Evolutionary conservation across 768 basidiomycete genomes (phyloP).

Genomic region (Cystobasidium ongulense): DNA sequence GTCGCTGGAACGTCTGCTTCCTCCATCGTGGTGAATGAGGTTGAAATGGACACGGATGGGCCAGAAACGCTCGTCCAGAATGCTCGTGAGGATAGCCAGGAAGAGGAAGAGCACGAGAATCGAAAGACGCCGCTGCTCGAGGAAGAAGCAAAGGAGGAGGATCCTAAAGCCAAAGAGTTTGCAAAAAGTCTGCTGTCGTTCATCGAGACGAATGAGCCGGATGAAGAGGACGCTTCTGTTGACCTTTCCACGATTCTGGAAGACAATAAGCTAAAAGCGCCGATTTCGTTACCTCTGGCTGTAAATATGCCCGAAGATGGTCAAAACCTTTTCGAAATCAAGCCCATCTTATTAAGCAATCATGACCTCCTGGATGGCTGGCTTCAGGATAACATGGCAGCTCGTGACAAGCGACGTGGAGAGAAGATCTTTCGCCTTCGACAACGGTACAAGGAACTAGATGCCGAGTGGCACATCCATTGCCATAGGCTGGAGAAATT

Average conservation of each 20-base stretch:
- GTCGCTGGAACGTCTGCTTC: neutral
- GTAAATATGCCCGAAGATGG: neutral
- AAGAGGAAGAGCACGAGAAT: neutral
- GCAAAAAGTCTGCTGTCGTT: neutral
- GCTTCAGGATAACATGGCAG: neutral
- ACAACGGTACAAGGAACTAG: conserved; percentile 58
- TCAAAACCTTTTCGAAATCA: neutral
- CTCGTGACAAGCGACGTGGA: conserved; percentile 5
- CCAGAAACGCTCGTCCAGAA: too few species aligned
- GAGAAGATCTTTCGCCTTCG: conserved; percentile 1
- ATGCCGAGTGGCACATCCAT: conserved; percentile 65
- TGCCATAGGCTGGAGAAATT: conserved; percentile 63
- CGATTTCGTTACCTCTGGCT: conserved; percentile 9
- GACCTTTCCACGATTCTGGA: neutral
- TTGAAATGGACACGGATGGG: neutral
- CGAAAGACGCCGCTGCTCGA: neutral
- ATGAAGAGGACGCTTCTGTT: neutral
- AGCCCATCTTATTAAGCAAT: neutral
- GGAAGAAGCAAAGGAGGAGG: neutral
- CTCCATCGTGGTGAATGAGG: neutral
- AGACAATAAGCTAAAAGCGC: neutral
- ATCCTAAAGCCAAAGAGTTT: neutral
- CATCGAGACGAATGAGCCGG: neutral
- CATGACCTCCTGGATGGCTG: conserved; percentile 9
- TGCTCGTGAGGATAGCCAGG: too few species aligned